Base-by-base conservation (phyloP, 192 early-diverging fungal species). In the Linnemannia elongata region DNA sequence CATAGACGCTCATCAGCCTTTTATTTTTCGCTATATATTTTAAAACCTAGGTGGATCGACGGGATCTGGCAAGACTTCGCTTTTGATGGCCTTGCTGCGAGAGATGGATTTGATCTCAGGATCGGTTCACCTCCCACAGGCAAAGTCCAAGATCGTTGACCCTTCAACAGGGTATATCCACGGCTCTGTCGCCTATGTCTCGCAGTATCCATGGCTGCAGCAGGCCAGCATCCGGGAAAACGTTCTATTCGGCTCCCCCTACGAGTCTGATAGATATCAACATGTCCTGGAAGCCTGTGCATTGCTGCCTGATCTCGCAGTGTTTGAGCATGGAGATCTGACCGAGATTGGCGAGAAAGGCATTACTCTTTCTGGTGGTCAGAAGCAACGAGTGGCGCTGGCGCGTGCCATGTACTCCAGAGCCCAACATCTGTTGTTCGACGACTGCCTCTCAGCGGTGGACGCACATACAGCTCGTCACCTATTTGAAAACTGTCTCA, bases 391-490 rank as follows among this genome's bases (percentile, higher is more conserved):
- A 41, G 93, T 99, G 44, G 89, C 96, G 0, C 90, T 99, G 33
- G 97, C 97, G 1, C 91, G 98, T 22, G 97, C 97, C 17, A 92
- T 98, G 18, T 99, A 98, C 82, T 92, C 90, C 47, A 75, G 89
- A n/a, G 92, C 94, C 2, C 89, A 91, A 8, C 91, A 91, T 47
- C 81, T 98, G 38, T 74, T 98, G 4, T 91, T 97, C 76, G 97
- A 99, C 88, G 97, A 98, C 86, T 95, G 93, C 57, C 91, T 99
- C 36, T 96, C 95, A 2, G 97, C 98, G 9, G 97, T 99, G 0
- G 99, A 99, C 82, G 94, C 90, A 17, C 87, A 92, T 10, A 95
- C 91, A 5, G 97, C 95, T 20, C 88, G 92, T 38, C 95, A 96
- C 77, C 88, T 99, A 45, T 93, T 96, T 63, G 90, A 94, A 10